Evolutionary conservation across 176 grass and related monocot genomes (phyloP).

Genomic region (Triticum turgidum): DNA sequence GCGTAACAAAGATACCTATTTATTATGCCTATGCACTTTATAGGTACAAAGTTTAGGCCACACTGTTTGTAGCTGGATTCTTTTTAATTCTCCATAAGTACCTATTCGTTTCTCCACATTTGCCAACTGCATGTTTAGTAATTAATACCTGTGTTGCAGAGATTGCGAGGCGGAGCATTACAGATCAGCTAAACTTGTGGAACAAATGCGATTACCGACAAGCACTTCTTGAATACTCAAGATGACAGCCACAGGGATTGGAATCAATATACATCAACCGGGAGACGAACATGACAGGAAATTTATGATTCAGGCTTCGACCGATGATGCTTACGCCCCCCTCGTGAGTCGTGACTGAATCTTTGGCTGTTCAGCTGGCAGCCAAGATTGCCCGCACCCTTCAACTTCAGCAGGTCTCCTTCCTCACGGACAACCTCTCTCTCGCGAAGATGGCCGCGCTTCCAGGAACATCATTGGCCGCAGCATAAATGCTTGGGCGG

Average conservation of each 20-base stretch:
- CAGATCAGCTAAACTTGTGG: neutral
- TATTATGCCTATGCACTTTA: neutral
- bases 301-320: too few species aligned
- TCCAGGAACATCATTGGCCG: too few species aligned
- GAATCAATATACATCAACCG: too few species aligned
- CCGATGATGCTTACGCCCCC: too few species aligned
- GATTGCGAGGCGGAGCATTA: neutral
- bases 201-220: neutral
- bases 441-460: too few species aligned
- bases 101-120: neutral
- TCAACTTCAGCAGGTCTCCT: too few species aligned
- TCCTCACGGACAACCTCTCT: too few species aligned
- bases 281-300: too few species aligned
- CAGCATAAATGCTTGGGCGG: too few species aligned
- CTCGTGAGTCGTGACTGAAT: too few species aligned
- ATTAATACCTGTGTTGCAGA: constrained; percentile 17
- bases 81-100: neutral
- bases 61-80: neutral
- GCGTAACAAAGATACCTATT: neutral
- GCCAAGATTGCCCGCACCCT: too few species aligned
- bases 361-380: too few species aligned
- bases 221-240: neutral
- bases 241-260: neutral
- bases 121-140: neutral
- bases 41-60: neutral